These are phyloP conservation scores for Brettanomyces bruxellensis DNA, from an alignment of 805 yeast species.

Conservation along the genomic window DNA sequence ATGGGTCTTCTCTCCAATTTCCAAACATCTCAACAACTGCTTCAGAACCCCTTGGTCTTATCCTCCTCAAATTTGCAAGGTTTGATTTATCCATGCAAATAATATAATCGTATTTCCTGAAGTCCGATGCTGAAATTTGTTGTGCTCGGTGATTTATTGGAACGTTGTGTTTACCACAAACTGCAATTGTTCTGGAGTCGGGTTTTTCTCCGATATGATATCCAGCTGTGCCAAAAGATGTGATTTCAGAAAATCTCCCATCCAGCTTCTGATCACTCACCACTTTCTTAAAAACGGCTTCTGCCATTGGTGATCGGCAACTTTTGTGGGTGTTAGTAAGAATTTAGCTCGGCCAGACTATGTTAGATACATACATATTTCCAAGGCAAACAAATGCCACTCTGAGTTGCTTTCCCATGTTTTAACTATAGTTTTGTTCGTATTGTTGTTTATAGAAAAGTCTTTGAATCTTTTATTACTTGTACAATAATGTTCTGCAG, in stretches of 20 bases:
- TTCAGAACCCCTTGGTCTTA: constrained; percentile 42
- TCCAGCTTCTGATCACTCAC: constrained; percentile 43
- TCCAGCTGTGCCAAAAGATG: constrained; percentile 84
- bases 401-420: constrained; percentile 5
- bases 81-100: constrained; percentile 68
- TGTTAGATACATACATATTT: constrained; percentile 52
- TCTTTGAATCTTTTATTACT: neutral
- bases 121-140: constrained; percentile 45
- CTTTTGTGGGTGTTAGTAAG: constrained; percentile 23
- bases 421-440: neutral
- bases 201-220: constrained; percentile 81
- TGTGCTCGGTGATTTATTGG: constrained; percentile 72
- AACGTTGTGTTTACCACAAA: constrained; percentile 64
- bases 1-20: constrained; percentile 54
- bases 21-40: constrained; percentile 64
- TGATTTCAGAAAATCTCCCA: constrained; percentile 45
- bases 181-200: constrained; percentile 60
- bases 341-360: neutral
- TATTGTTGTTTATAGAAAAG: neutral
- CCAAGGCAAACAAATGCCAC: constrained; percentile 92
- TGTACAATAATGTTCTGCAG: neutral
- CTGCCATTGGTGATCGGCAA: constrained; percentile 98
- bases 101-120: constrained; percentile 53
- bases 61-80: constrained; percentile 36
- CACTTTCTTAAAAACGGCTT: constrained; percentile 69